Conservation (phyloP, 2,329 filamentous ascomycete genomes). For the Hirsutella minnesotensis region DNA sequence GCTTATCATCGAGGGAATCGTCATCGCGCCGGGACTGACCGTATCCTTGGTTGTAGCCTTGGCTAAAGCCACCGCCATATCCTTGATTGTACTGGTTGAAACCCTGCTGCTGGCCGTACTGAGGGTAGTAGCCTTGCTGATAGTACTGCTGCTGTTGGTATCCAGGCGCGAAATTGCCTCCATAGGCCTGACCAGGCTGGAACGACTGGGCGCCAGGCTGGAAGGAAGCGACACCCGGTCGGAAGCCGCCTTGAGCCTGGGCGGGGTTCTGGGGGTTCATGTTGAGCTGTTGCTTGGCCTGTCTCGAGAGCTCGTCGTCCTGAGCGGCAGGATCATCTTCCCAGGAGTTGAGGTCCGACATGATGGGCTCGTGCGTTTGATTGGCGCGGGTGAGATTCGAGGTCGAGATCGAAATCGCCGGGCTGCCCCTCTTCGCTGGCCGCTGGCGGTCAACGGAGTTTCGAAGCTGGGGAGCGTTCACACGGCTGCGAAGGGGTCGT, state of each 20-base stretch:
- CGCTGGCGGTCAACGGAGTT: neutral
- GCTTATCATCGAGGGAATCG: neutral
- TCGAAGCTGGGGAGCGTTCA: no score
- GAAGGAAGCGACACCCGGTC: slow-evolving; percentile 50
- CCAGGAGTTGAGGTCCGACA: slow-evolving; percentile 92
- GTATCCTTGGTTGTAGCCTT: slow-evolving; percentile 36
- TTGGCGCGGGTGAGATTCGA: neutral
- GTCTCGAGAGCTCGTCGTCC: slow-evolving; percentile 66
- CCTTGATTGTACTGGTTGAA: slow-evolving; percentile 41
- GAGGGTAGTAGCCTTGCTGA: slow-evolving; percentile 44
- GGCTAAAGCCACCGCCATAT: slow-evolving; percentile 38
- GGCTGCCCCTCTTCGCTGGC: neutral
- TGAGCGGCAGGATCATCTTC: slow-evolving; percentile 75
- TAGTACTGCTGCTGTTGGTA: slow-evolving; percentile 41
- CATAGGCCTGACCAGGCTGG: slow-evolving; percentile 59
- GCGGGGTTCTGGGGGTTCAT: slow-evolving; percentile 44
- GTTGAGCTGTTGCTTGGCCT: slow-evolving; percentile 66
- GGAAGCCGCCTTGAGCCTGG: slow-evolving; percentile 34
- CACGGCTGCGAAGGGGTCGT: no score
- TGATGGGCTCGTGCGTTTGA: slow-evolving; percentile 33
- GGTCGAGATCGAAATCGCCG: neutral
- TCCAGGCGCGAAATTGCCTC: slow-evolving; percentile 42
- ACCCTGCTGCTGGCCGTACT: slow-evolving; percentile 40
- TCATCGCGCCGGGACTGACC: slow-evolving; percentile 14
- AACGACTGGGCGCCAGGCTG: slow-evolving; percentile 60